phyloP scores from a whole-genome alignment of 2,329 filamentous ascomycete genomes.

The Metarhizium humberi region DNA sequence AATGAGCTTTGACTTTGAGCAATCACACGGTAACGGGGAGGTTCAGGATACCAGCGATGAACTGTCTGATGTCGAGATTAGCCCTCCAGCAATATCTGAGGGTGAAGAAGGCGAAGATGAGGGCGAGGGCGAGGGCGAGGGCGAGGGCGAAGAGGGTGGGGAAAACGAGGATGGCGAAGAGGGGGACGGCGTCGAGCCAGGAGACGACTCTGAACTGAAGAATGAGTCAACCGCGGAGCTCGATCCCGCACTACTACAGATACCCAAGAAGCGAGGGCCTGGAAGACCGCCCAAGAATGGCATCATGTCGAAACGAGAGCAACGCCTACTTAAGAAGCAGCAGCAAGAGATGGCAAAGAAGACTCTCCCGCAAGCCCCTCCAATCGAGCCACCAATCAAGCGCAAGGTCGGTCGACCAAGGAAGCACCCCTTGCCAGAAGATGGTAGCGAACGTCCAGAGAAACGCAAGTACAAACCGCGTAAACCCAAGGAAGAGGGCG shows the following conservation, averaged over 20 bases:
- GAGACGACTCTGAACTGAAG: conserved; percentile 12
- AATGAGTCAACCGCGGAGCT: conserved; percentile 20
- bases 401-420: conserved; percentile 56
- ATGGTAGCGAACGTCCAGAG: conserved; percentile 43
- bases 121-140: conserved; percentile 19
- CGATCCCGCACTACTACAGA: conserved; percentile 28
- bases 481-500: conserved; percentile 46
- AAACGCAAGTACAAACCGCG: conserved; percentile 60
- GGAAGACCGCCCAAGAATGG: conserved; percentile 78
- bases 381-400: conserved; percentile 45
- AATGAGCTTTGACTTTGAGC: conserved; percentile 68
- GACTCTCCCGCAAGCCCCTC: conserved; percentile 36
- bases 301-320: conserved; percentile 71
- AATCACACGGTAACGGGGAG: conserved; percentile 47
- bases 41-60: conserved; percentile 48
- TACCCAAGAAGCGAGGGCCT: conserved; percentile 63
- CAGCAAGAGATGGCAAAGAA: conserved; percentile 40
- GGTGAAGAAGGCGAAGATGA: conserved; percentile 21
- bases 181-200: conserved; percentile 13
- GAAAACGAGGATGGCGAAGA: conserved; percentile 11
- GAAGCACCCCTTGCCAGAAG: conserved; percentile 52
- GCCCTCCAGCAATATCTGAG: conserved; percentile 30
- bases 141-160: conserved; percentile 11
- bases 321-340: conserved; percentile 52
- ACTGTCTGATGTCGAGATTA: conserved; percentile 33